These are phyloP conservation scores for Ustilago trichophora DNA, from an alignment of 1,284 basidiomycete genomes.

Conservation along the genomic window DNA sequence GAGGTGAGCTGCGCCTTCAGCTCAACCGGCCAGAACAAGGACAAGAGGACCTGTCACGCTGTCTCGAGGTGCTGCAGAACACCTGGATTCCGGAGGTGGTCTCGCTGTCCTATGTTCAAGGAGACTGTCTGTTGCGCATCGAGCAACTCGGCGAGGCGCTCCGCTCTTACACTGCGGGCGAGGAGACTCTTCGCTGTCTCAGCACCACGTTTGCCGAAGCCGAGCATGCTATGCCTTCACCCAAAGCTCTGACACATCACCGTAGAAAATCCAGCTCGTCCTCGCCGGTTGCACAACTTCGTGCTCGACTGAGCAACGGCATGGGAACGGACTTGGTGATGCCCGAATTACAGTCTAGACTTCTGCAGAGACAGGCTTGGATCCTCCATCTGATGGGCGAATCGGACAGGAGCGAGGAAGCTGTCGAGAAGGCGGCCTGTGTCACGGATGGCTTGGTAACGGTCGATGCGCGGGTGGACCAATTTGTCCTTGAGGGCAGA, in stretches of 20 bases:
- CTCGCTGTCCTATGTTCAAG: conserved; percentile 40
- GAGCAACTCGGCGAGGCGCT: conserved; percentile 43
- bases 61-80: conserved; percentile 40
- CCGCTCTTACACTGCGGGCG: conserved; percentile 32
- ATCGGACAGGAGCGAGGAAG: conserved; percentile 25
- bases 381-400: conserved; percentile 39
- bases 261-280: conserved; percentile 20
- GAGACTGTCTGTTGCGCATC: conserved; percentile 45
- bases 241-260: conserved; percentile 7
- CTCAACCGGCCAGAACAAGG: conserved; percentile 37
- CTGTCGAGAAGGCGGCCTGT: conserved; percentile 36
- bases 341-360: conserved; percentile 43
- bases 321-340: conserved; percentile 24
- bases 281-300: conserved; percentile 13
- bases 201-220: conserved; percentile 28
- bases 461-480: conserved; percentile 27
- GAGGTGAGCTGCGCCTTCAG: conserved; percentile 48
- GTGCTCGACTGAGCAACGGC: conserved; percentile 15
- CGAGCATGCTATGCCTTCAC: conserved; percentile 32
- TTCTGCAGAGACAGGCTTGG: conserved; percentile 55
- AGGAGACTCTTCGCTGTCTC: conserved; percentile 42
- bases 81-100: conserved; percentile 44
- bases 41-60: conserved; percentile 43
- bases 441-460: conserved; percentile 25
- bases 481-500: conserved; percentile 40